phyloP scores from a whole-genome alignment of 768 basidiomycete species.

The Auricularia sp. region DNA sequence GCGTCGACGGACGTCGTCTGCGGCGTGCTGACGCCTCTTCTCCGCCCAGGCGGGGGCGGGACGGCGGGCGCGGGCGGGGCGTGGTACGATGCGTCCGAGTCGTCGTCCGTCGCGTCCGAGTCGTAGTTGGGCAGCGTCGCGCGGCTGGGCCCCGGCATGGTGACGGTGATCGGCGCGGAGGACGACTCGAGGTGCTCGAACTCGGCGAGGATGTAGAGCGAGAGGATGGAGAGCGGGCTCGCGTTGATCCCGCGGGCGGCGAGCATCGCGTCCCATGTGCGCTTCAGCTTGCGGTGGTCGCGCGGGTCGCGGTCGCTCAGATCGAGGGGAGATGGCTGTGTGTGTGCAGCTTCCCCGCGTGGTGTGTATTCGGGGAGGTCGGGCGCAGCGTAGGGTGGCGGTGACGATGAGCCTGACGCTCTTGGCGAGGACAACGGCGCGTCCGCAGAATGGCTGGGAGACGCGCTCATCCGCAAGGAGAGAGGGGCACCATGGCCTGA shows the following conservation, averaged over 20 bases:
- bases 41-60: background rate
- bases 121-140: background rate
- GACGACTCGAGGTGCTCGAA: background rate
- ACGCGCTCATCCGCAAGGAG: background rate
- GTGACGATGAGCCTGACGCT: background rate
- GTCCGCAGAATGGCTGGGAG: background rate
- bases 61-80: background rate
- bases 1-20: background rate
- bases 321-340: background rate
- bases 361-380: background rate
- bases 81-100: background rate
- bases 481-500: background rate
- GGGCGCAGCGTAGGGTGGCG: background rate
- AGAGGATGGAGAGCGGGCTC: background rate
- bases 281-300: conserved; percentile 1
- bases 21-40: background rate
- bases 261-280: background rate
- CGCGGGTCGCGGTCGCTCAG: background rate
- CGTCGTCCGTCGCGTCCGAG: background rate
- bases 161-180: background rate
- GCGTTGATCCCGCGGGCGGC: background rate
- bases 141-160: background rate
- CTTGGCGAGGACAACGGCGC: background rate
- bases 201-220: background rate
- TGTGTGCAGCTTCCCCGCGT: background rate